A percentile compares a stretch with the other conserved stretches of the same genome.
Evolutionary conservation across 2,329 filamentous ascomycete genomes (phyloP).

Genomic region (Colletotrichum viniferum): DNA sequence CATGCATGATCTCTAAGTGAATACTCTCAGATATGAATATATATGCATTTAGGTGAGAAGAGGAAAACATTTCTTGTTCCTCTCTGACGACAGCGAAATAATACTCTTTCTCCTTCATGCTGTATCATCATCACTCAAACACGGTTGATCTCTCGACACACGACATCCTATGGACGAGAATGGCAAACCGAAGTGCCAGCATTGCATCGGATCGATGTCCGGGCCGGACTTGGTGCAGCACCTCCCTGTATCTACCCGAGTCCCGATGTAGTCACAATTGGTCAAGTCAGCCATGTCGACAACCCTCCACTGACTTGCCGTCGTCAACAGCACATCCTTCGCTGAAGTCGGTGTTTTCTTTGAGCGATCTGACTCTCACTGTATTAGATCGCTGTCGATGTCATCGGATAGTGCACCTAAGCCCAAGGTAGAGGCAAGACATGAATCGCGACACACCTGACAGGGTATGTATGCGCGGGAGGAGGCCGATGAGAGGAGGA

Average conservation of each 20-base stretch:
- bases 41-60: background rate
- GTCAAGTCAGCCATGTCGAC: background rate
- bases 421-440: background rate
- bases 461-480: background rate
- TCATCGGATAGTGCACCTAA: slow-evolving; percentile 16
- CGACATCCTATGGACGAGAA: background rate
- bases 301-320: background rate
- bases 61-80: background rate
- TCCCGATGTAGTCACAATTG: slow-evolving; percentile 10
- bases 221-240: background rate
- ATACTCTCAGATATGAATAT: background rate
- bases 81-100: background rate
- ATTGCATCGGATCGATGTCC: background rate
- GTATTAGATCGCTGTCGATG: background rate
- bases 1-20: background rate
- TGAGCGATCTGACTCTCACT: background rate
- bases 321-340: background rate
- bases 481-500: background rate
- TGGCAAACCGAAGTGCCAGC: background rate
- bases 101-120: background rate
- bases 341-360: background rate
- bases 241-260: background rate
- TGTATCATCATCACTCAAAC: background rate
- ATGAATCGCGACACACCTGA: background rate
- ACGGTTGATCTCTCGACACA: background rate